These are phyloP conservation scores for Euphorbia pulcherrima DNA, from an alignment of 345 rosid species.

Conservation along the genomic window DNA sequence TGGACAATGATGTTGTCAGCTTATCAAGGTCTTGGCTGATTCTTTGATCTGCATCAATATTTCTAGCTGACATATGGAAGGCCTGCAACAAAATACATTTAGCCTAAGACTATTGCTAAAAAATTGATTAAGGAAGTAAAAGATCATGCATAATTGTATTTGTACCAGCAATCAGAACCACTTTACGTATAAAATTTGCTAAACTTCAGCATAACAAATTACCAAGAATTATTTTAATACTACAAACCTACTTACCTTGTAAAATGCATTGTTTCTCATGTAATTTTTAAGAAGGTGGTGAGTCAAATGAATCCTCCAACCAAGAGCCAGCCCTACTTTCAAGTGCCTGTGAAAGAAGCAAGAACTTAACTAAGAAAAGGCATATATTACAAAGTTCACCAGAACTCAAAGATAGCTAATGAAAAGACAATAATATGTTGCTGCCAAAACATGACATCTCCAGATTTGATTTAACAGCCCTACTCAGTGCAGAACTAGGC, in stretches of 20 bases:
- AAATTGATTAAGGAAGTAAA: not conserved
- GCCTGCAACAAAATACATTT: slow-evolving; percentile 40
- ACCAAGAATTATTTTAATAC: not conserved
- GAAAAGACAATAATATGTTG: not conserved
- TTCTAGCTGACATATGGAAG: slow-evolving; percentile 77
- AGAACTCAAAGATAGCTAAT: not conserved
- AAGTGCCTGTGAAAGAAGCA: slow-evolving; percentile 55
- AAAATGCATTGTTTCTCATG: slow-evolving; percentile 87
- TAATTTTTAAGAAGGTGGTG: slow-evolving; percentile 79
- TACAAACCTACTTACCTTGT: slow-evolving; percentile 54
- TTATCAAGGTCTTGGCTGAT: slow-evolving; percentile 91
- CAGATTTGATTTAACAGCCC: not conserved
- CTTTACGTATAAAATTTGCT: too few relatives aligned
- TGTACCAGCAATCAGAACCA: not conserved
- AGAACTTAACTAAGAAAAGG: not conserved
- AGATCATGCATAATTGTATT: not conserved
- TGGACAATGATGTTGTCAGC: slow-evolving; percentile 73
- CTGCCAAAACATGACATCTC: not conserved
- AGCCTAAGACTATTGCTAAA: slow-evolving; percentile 3
- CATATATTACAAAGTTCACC: not conserved
- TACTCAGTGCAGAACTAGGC: not conserved
- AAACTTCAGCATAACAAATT: not conserved
- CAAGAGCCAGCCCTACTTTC: slow-evolving; percentile 79
- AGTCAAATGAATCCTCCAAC: slow-evolving; percentile 92
- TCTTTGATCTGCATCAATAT: slow-evolving; percentile 93